Conservation (phyloP, 108 stramenopile species). For the Aurantiochytrium sp. region DNA sequence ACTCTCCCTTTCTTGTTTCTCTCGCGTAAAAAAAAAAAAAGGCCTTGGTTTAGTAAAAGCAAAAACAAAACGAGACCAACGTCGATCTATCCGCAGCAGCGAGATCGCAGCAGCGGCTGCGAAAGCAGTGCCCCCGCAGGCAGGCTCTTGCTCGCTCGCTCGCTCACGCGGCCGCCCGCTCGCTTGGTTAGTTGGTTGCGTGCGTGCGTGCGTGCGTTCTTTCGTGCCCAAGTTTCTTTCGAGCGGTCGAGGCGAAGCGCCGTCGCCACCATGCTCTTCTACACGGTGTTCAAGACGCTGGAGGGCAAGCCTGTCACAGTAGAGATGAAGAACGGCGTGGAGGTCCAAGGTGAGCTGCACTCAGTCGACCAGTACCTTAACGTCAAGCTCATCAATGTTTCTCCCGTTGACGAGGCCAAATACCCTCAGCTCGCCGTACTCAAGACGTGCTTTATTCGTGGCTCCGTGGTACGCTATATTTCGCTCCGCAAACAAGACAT, state of each 20-base stretch:
- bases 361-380: constrained; percentile 98
- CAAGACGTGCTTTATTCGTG: constrained; percentile 93
- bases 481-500: constrained; percentile 89
- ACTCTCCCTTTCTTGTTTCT: too few relatives aligned
- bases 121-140: not conserved
- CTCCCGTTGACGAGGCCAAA: constrained; percentile 71
- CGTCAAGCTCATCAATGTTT: constrained; percentile 80
- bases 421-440: constrained; percentile 66
- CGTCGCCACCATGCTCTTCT: constrained; percentile 67
- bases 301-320: constrained; percentile 95
- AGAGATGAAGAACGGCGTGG: constrained; percentile 96
- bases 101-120: too few relatives aligned
- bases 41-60: too few relatives aligned
- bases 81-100: too few relatives aligned
- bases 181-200: not conserved
- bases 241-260: too few relatives aligned
- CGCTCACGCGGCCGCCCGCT: not conserved
- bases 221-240: not conserved
- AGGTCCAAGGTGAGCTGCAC: constrained; percentile 85
- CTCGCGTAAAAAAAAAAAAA: too few relatives aligned
- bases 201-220: not conserved
- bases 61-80: too few relatives aligned
- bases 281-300: constrained; percentile 99
- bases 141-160: not conserved
- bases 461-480: constrained; percentile 95